Conservation (phyloP, 352 stramenopile genomes). For the Phytophthora agathidicida region DNA sequence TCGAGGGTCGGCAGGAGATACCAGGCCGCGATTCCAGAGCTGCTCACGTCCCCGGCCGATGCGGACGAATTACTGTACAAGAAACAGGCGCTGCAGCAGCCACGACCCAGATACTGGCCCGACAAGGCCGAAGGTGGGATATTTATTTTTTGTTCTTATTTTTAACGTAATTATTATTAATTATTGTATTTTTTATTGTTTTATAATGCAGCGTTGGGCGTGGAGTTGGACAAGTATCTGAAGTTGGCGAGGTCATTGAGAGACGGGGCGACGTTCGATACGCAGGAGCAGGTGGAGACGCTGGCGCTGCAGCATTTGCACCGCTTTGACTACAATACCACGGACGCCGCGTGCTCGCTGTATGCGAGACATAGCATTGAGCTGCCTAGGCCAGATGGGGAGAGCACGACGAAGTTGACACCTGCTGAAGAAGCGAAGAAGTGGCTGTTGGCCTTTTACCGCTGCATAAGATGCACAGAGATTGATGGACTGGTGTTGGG, state of each 20-base stretch:
- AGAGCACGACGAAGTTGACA: constrained; percentile 16
- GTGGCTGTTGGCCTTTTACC: constrained; percentile 76
- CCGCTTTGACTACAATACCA: constrained; percentile 82
- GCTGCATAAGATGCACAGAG: constrained; percentile 45
- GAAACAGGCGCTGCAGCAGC: constrained; percentile 38
- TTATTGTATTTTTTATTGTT: constrained; percentile 1
- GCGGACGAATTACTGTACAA: constrained; percentile 31
- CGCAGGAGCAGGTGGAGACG: constrained; percentile 70
- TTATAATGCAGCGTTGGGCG: constrained; percentile 46
- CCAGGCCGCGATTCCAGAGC: constrained; percentile 72
- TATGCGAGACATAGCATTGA: constrained; percentile 87
- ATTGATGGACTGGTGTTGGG: constrained; percentile 51
- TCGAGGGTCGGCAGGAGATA: constrained; percentile 84
- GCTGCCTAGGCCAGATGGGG: constrained; percentile 41
- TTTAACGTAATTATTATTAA: constrained; percentile 2
- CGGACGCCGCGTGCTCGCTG: constrained; percentile 77
- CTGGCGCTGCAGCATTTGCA: constrained; percentile 82
- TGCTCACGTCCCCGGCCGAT: constrained; percentile 31
- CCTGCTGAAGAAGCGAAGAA: constrained; percentile 52
- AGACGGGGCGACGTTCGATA: constrained; percentile 84
- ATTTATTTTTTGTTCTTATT: background rate
- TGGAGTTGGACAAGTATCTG: constrained; percentile 81
- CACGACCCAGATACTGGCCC: constrained; percentile 44
- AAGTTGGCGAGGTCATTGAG: constrained; percentile 73
- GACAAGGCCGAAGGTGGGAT: constrained; percentile 61